A percentile compares a stretch with the other conserved stretches of the same genome.
Evolutionary conservation across 1,139 yeast species (phyloP).

Genomic region (Saccharomyces hybrid): DNA sequence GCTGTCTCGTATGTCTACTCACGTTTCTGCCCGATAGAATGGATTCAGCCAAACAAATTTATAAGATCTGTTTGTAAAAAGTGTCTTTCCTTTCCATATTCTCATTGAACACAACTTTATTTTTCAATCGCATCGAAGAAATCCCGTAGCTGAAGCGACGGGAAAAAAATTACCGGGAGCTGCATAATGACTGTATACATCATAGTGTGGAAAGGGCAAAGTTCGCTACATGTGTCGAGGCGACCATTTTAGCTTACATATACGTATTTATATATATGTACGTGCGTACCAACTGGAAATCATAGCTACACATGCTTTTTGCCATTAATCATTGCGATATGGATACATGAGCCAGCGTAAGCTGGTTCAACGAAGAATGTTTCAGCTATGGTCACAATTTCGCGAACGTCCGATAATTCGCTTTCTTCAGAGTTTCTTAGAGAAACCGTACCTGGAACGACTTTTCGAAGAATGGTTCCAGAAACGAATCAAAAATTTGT

Average conservation of each 20-base stretch:
- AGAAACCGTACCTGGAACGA: neutral
- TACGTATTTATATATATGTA: neutral
- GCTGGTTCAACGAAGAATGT: neutral
- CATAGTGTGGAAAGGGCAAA: neutral
- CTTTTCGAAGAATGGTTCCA: neutral
- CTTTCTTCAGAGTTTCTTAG: neutral
- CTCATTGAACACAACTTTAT: neutral
- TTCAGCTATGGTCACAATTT: neutral
- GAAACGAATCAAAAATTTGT: neutral
- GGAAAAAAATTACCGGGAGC: neutral
- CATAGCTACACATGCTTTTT: neutral
- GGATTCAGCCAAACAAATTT: neutral
- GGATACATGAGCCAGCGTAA: neutral
- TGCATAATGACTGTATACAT: neutral
- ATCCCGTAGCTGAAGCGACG: neutral
- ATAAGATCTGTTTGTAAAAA: neutral
- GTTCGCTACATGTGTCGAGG: neutral
- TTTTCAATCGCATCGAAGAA: neutral
- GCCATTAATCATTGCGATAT: neutral
- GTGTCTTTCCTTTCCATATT: neutral
- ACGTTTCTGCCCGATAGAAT: neutral
- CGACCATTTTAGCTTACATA: neutral
- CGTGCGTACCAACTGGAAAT: neutral
- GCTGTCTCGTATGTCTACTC: neutral
- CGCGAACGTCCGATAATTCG: neutral